These are phyloP conservation scores for Polygonum aviculare DNA, from an alignment of 148 eudicot genomes.

Conservation along the genomic window DNA sequence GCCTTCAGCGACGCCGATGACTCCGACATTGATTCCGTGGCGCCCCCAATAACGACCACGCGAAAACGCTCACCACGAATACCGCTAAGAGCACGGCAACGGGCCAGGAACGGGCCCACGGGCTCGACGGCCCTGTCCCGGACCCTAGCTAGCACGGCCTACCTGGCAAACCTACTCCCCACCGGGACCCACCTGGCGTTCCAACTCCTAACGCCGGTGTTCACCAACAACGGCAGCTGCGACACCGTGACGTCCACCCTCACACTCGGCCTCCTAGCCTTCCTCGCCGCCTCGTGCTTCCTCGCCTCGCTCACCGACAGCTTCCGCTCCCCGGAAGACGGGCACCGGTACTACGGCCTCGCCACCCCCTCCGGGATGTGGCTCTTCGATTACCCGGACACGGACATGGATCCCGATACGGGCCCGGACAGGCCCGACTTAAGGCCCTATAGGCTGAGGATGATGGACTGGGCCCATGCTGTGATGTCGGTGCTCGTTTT, in stretches of 20 bases:
- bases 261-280: constrained; percentile 32
- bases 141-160: constrained; percentile 42
- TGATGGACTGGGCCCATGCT: constrained; percentile 51
- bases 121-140: not conserved
- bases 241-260: constrained; percentile 37
- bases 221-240: constrained; percentile 64
- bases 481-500: constrained; percentile 44
- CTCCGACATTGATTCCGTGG: not conserved
- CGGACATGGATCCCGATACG: not conserved
- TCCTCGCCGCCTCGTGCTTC: constrained; percentile 45
- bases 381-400: constrained; percentile 31
- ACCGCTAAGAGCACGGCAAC: not conserved
- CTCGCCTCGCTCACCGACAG: constrained; percentile 60
- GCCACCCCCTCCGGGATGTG: constrained; percentile 47
- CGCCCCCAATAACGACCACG: not conserved
- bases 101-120: not conserved
- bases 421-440: constrained; percentile 12
- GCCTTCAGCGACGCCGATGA: not conserved
- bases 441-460: constrained; percentile 28
- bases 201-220: constrained; percentile 53
- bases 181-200: constrained; percentile 64
- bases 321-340: constrained; percentile 32
- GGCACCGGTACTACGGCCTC: constrained; percentile 45
- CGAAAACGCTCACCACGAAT: not conserved
- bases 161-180: constrained; percentile 59